These are phyloP conservation scores for Cucumis variabilis DNA, from an alignment of 331 rosid genomes.

Conservation along the genomic window DNA sequence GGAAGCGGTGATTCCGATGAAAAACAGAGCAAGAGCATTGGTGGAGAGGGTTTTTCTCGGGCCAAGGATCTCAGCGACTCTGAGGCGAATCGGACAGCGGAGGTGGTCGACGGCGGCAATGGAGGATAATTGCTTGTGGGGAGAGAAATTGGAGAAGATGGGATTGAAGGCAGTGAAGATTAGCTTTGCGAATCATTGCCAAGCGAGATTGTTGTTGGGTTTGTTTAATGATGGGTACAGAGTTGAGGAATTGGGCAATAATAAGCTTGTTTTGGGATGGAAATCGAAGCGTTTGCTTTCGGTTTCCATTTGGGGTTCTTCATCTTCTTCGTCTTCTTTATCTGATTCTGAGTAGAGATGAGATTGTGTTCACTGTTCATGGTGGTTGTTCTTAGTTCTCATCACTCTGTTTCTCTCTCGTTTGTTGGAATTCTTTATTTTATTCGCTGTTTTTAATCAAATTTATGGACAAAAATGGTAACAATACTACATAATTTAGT, in stretches of 20 bases:
- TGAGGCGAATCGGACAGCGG: conserved; percentile 55
- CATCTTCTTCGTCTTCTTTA: conserved; percentile 5
- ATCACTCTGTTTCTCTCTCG: background rate
- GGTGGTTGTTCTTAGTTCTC: background rate
- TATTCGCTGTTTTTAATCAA: background rate
- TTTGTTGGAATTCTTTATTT: background rate
- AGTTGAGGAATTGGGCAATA: conserved; percentile 58
- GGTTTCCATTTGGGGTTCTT: conserved; percentile 71
- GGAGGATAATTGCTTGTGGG: conserved; percentile 53
- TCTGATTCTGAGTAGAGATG: conserved; percentile 3
- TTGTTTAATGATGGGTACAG: conserved; percentile 82
- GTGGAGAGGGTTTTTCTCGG: conserved; percentile 87
- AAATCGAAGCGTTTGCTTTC: conserved; percentile 74
- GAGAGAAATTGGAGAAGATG: conserved; percentile 56
- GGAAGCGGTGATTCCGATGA: conserved; percentile 82
- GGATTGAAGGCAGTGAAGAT: conserved; percentile 54
- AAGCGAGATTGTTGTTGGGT: conserved; percentile 76
- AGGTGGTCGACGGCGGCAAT: conserved; percentile 14
- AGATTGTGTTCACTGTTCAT: background rate
- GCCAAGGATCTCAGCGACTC: conserved; percentile 62
- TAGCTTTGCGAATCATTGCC: conserved; percentile 81
- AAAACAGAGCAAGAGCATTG: conserved; percentile 62
- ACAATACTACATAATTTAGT: background rate
- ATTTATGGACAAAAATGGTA: background rate
- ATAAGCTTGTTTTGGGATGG: conserved; percentile 80